These are phyloP conservation scores for Juglanconis oblonga DNA, from an alignment of 2,329 filamentous ascomycete genomes.

Conservation along the genomic window DNA sequence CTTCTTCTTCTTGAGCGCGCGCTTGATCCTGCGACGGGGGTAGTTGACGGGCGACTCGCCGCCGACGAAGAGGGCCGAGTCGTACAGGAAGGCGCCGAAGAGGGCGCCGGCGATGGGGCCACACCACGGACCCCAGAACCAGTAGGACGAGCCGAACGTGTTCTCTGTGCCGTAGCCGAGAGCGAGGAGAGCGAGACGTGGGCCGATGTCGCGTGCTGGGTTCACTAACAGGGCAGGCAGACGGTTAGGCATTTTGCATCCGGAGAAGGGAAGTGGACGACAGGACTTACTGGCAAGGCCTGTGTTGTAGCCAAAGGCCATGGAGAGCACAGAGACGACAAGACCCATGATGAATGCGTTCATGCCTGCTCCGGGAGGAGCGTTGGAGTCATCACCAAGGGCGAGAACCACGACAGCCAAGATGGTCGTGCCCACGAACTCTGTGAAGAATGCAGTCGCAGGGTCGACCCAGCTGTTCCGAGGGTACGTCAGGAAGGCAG, in stretches of 20 bases:
- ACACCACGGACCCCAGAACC: slow-evolving; percentile 43
- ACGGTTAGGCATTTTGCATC: neutral
- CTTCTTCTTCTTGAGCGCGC: slow-evolving; percentile 38
- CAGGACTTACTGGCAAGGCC: slow-evolving; percentile 31
- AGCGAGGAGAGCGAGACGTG: slow-evolving; percentile 41
- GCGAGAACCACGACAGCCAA: slow-evolving; percentile 40
- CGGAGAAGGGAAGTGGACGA: neutral
- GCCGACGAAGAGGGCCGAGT: slow-evolving; percentile 47
- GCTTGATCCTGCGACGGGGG: slow-evolving; percentile 38
- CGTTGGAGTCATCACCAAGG: slow-evolving; percentile 43
- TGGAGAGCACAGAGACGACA: slow-evolving; percentile 32
- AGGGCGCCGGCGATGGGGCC: slow-evolving; percentile 36
- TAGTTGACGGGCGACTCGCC: slow-evolving; percentile 51
- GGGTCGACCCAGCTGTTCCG: slow-evolving; percentile 34
- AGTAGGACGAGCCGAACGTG: slow-evolving; percentile 40
- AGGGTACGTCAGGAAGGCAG: slow-evolving; percentile 42
- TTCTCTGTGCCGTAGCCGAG: slow-evolving; percentile 39
- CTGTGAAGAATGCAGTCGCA: slow-evolving; percentile 42
- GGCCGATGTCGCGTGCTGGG: slow-evolving; percentile 47
- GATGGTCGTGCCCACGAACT: slow-evolving; percentile 41
- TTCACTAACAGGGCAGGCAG: slow-evolving; percentile 32
- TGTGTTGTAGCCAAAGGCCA: slow-evolving; percentile 44
- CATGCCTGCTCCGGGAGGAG: slow-evolving; percentile 48
- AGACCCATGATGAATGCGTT: slow-evolving; percentile 47
- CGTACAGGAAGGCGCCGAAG: slow-evolving; percentile 46